Base-by-base conservation (phyloP, 306 rosid genomes). In the Pachyrhizus erosus region DNA sequence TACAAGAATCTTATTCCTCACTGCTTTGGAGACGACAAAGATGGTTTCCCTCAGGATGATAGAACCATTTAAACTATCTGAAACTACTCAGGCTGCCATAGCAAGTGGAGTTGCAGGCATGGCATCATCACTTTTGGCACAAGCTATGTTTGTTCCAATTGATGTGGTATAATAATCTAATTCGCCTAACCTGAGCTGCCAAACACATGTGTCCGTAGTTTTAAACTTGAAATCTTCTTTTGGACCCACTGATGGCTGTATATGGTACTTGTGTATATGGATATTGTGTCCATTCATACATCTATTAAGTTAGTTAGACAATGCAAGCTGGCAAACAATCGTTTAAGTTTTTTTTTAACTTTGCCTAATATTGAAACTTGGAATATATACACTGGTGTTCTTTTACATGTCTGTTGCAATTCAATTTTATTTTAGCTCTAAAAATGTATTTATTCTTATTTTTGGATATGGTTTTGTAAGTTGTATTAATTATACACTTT, bases 61-160 rank as follows among this genome's bases (percentile, higher is more conserved):
- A 37, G 90, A 95, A 75, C 98, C 98, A n/a, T 80, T 89, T 51
- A 84, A 42, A 49, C 79, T 93, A 9, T 91, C 98, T 46, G 98
- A 91, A 70, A 91, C 98, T 31, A 70, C 87, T 9, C 85, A 93
- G 83, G 96, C 98, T 54, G 98, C 98, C 29, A 31, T 95, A 65
- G 95, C 96, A n/a, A 95, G 91, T 83, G 98, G 98, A 81, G 17
- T 88, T 60, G 97, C 94, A 39, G 98, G 98, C 84, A 88, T 93
- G 98, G 43, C 87, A 9, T 91, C 98, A 5, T 87, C 98, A 0
- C 74, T 95, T 80, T 82, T 82, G n/a, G 80, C 98, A 76, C 98
- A 95, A 84, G 83, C 91, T 61, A 91, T 95, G 39, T 95, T 93
- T 85, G 97, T 93, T 72, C 98, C 98, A 14, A 85, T 93, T 76